phyloP scores from a whole-genome alignment of 768 basidiomycete genomes.

The Suillus weaverae region DNA sequence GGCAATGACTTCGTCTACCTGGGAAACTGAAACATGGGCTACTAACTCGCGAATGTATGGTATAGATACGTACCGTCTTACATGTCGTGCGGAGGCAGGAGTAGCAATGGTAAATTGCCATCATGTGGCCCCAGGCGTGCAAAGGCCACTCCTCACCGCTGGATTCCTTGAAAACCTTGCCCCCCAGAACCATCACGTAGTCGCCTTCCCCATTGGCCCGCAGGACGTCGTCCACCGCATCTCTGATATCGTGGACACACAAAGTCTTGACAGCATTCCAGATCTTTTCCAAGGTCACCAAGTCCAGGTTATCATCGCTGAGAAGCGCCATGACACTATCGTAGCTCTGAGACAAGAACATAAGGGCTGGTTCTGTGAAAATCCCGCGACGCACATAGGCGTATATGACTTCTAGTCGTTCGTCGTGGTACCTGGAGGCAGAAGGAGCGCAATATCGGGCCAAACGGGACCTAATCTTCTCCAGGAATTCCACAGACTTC shows the following conservation, averaged over 20 bases:
- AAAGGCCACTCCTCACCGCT: slow-evolving; percentile 32
- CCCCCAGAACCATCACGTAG: slow-evolving; percentile 32
- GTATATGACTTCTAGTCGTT: slow-evolving; percentile 35
- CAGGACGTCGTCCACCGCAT: slow-evolving; percentile 33
- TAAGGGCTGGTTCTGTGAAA: slow-evolving; percentile 38
- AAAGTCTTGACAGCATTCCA: slow-evolving; percentile 31
- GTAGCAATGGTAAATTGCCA: slow-evolving; percentile 30
- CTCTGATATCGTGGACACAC: slow-evolving; percentile 31
- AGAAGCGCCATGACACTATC: slow-evolving; percentile 30
- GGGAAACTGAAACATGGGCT: background rate
- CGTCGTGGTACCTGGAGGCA: slow-evolving; percentile 32
- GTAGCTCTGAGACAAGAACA: slow-evolving; percentile 38
- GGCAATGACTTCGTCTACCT: slow-evolving; percentile 33
- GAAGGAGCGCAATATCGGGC: slow-evolving; percentile 34
- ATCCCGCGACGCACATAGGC: slow-evolving; percentile 40
- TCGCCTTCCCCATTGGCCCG: slow-evolving; percentile 27
- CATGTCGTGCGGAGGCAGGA: slow-evolving; percentile 34
- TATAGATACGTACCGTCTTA: slow-evolving; percentile 24
- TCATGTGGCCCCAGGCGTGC: slow-evolving; percentile 38
- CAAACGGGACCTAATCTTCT: slow-evolving; percentile 34
- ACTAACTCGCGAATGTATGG: background rate
- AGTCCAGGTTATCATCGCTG: slow-evolving; percentile 30
- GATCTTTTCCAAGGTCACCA: slow-evolving; percentile 33
- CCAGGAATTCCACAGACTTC: slow-evolving; percentile 31
- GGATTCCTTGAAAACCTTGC: slow-evolving; percentile 33